A percentile compares a stretch with the other conserved stretches of the same genome.
Evolutionary conservation across 495 filamentous ascomycete species (phyloP).

Genomic region (Paragyromitra xinjiangensis): DNA sequence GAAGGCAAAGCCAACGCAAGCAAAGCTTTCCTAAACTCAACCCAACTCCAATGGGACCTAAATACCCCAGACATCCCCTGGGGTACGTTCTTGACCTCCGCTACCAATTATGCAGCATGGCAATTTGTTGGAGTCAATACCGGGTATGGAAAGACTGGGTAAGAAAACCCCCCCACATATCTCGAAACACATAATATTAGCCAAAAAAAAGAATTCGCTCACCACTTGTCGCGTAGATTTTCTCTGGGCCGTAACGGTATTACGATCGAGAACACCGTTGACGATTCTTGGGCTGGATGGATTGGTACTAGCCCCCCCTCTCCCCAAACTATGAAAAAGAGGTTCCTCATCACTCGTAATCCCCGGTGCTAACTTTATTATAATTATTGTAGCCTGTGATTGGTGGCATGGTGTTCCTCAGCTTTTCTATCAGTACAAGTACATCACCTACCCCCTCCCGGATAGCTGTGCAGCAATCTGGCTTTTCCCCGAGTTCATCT

Average conservation of each 20-base stretch:
- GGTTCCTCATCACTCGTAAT: background rate
- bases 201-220: background rate
- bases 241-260: background rate
- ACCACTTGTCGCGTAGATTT: background rate
- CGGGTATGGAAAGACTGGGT: background rate
- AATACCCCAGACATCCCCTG: constrained; percentile 18
- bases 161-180: background rate
- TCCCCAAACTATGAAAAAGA: no score
- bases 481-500: constrained; percentile 19
- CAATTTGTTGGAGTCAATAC: background rate
- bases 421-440: constrained; percentile 63
- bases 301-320: constrained; percentile 15
- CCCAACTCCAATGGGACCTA: constrained; percentile 24
- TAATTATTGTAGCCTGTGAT: constrained; percentile 62
- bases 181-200: no score
- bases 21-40: constrained; percentile 17
- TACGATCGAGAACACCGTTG: background rate
- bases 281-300: background rate
- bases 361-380: background rate
- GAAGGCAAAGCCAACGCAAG: background rate
- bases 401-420: constrained; percentile 67
- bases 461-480: background rate
- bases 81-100: constrained; percentile 14
- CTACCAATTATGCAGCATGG: constrained; percentile 13
- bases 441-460: constrained; percentile 58